A percentile compares a stretch with the other conserved stretches of the same genome.
These are phyloP conservation scores for Penicillium sp. DNA, from an alignment of 2,329 filamentous ascomycete species.

Conservation along the genomic window DNA sequence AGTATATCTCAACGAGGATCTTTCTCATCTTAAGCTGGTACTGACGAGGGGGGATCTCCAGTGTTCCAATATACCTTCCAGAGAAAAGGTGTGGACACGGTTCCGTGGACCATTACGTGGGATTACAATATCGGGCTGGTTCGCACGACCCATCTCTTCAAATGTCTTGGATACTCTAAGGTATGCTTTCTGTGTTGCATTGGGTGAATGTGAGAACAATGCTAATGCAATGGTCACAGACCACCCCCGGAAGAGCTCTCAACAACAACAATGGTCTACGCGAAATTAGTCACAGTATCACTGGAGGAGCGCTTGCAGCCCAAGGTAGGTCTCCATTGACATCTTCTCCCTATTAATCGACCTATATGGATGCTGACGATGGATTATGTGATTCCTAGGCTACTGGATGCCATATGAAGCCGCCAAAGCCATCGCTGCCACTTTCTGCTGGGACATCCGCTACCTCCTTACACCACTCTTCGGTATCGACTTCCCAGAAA, in stretches of 20 bases:
- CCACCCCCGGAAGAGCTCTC: slow-evolving; percentile 81
- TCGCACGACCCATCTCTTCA: slow-evolving; percentile 92
- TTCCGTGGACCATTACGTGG: slow-evolving; percentile 83
- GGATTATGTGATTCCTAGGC: slow-evolving; percentile 53
- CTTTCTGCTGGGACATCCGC: slow-evolving; percentile 84
- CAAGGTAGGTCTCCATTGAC: slow-evolving; percentile 66
- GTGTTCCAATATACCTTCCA: slow-evolving; percentile 73
- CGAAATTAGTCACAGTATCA: slow-evolving; percentile 93
- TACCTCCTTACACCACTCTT: slow-evolving; percentile 88
- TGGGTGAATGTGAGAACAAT: not conserved
- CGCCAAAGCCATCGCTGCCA: slow-evolving; percentile 82
- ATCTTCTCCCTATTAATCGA: not conserved
- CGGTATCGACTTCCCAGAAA: slow-evolving; percentile 73
- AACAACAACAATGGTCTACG: slow-evolving; percentile 76
- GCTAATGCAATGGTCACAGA: slow-evolving; percentile 56
- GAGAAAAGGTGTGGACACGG: slow-evolving; percentile 62
- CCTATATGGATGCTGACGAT: not conserved
- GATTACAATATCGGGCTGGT: slow-evolving; percentile 95
- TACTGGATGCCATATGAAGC: slow-evolving; percentile 96
- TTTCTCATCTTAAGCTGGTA: not conserved
- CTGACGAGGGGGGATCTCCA: slow-evolving; percentile 12
- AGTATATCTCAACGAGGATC: not conserved
- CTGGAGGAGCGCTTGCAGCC: slow-evolving; percentile 83
- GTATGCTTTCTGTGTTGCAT: slow-evolving; percentile 49
- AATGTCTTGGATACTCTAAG: slow-evolving; percentile 84